A percentile compares a stretch with the other conserved stretches of the same genome.
phyloP scores from a whole-genome alignment of 2,329 filamentous ascomycete species.

The Nigrograna mackinnonii region DNA sequence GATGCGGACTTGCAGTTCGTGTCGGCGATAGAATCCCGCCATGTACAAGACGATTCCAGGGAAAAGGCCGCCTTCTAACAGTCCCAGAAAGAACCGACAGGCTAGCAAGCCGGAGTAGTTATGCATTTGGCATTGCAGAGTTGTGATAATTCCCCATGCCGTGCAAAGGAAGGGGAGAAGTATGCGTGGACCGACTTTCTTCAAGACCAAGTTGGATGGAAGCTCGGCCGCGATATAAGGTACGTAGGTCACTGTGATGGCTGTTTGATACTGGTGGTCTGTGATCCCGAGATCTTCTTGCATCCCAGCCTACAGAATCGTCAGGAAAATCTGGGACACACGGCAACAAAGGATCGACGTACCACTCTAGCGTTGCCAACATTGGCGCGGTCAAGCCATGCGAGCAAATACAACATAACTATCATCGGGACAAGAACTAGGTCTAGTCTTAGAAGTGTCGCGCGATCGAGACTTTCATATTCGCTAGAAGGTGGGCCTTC shows the following conservation, averaged over 20 bases:
- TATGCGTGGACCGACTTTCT: slow-evolving; percentile 53
- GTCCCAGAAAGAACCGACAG: slow-evolving; percentile 45
- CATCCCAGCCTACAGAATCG: slow-evolving; percentile 64
- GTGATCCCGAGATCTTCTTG: slow-evolving; percentile 69
- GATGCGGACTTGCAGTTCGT: slow-evolving; percentile 63
- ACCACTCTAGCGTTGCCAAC: slow-evolving; percentile 62
- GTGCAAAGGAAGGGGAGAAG: slow-evolving; percentile 49
- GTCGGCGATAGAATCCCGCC: slow-evolving; percentile 59
- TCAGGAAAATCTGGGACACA: no score
- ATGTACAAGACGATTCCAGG: slow-evolving; percentile 53
- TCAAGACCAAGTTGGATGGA: slow-evolving; percentile 65
- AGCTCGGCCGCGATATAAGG: slow-evolving; percentile 45
- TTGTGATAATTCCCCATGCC: slow-evolving; percentile 50
- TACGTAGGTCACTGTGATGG: slow-evolving; percentile 30
- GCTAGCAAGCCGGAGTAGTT: slow-evolving; percentile 46
- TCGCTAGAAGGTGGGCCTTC: no score
- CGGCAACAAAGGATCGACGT: no score
- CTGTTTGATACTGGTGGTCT: slow-evolving; percentile 54
- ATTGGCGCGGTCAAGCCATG: slow-evolving; percentile 40
- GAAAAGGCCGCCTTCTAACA: slow-evolving; percentile 31
- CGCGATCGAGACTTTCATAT: no score
- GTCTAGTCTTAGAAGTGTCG: no score
- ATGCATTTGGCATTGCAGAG: slow-evolving; percentile 48
- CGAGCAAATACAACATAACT: slow-evolving; percentile 72
- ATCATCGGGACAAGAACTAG: no score